Evolutionary conservation across 768 basidiomycete genomes (phyloP).

Genomic region (Mycena epipterygia): DNA sequence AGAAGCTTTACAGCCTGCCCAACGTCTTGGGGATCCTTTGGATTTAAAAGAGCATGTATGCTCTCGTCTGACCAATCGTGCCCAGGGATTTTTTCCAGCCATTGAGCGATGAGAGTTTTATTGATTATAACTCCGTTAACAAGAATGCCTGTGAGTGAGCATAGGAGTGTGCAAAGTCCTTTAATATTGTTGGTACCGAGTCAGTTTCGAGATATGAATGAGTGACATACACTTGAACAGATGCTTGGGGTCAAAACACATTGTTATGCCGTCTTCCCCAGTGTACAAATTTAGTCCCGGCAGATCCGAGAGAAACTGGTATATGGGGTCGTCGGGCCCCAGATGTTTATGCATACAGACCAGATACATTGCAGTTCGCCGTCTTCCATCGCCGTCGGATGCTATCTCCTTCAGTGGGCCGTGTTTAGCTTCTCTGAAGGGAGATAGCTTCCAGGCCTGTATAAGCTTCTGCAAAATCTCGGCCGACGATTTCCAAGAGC

Average conservation of each 20-base stretch:
- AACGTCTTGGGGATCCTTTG: constrained; percentile 25
- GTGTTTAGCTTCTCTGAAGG: constrained; percentile 6
- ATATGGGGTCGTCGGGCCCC: neutral
- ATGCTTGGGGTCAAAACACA: constrained; percentile 17
- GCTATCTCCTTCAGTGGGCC: neutral
- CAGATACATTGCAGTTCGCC: neutral
- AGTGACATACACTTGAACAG: constrained; percentile 7
- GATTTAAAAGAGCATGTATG: constrained; percentile 27
- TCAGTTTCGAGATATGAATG: neutral
- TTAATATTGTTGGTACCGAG: neutral
- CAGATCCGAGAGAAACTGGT: neutral
- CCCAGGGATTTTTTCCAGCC: constrained; percentile 13
- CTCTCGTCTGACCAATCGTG: constrained; percentile 41
- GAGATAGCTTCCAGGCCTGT: constrained; percentile 14
- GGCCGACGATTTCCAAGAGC: constrained; percentile 14
- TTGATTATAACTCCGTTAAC: constrained; percentile 22
- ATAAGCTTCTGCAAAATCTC: neutral
- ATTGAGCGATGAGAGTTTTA: constrained; percentile 1
- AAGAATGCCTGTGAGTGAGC: constrained; percentile 18
- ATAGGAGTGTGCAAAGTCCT: constrained; percentile 43
- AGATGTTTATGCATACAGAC: constrained; percentile 20
- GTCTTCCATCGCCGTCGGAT: constrained; percentile 4
- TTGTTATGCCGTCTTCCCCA: neutral
- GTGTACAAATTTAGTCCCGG: constrained; percentile 8
- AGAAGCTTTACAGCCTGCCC: constrained; percentile 5